Evolutionary conservation across 2,329 filamentous ascomycete genomes (phyloP).

Genomic region (Chalaropsis ovoidea): DNA sequence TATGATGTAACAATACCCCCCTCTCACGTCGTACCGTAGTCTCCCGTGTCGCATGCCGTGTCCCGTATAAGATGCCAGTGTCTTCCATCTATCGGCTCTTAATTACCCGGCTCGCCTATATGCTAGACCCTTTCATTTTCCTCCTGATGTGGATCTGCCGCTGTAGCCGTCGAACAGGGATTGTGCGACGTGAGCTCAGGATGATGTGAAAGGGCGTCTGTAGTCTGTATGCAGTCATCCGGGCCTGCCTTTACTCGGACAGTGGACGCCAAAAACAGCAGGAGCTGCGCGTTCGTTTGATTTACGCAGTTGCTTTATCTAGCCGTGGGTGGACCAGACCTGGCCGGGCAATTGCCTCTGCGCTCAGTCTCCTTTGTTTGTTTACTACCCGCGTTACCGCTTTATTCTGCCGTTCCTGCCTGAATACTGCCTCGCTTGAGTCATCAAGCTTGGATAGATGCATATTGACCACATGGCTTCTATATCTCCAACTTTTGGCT

Average conservation of each 20-base stretch:
- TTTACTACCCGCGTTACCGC: not conserved
- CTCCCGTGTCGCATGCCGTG: not conserved
- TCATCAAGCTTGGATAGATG: not conserved
- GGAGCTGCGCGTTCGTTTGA: not conserved
- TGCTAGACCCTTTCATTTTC: constrained; percentile 14
- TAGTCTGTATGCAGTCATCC: not conserved
- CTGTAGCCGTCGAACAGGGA: not conserved
- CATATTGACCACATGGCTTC: not conserved
- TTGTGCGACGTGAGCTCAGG: not conserved
- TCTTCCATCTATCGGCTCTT: constrained; percentile 17
- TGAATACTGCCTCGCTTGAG: not conserved
- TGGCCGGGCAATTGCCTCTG: not conserved
- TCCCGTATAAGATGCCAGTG: not conserved
- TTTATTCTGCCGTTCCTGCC: not conserved
- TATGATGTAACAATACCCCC: not conserved
- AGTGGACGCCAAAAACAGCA: not conserved
- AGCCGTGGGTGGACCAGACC: not conserved
- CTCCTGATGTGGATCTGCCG: not conserved
- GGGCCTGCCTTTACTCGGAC: not conserved
- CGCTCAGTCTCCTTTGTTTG: not conserved
- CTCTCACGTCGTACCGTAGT: not conserved
- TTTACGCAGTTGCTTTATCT: not conserved
- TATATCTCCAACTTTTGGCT: not conserved
- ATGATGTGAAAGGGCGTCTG: not conserved
- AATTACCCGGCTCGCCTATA: constrained; percentile 19